Base-by-base conservation (phyloP, 2,329 filamentous ascomycete genomes). In the Penicillium crustosum region DNA sequence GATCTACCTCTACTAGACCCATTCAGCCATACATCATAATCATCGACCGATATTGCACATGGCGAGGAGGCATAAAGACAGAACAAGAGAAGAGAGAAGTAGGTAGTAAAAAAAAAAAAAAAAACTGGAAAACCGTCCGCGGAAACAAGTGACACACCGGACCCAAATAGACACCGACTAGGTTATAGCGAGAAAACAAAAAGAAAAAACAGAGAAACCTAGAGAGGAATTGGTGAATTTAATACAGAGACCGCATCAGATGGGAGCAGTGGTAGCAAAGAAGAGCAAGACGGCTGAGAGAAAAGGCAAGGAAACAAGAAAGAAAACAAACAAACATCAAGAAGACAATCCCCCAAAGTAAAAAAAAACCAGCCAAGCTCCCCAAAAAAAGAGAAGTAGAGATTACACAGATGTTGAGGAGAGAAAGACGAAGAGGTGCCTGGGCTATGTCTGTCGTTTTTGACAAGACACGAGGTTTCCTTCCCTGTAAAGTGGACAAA, bases 321-420 rank as follows among this genome's bases (percentile, higher is more conserved):
- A 58, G 43, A 60, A 53, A 58, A 61, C 44, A 55, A 62, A 21
- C 12, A 61, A 66, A 61, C 58, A 53, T 54, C 58, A 65, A 59
- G 27, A 38, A 58, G 38, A 57, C 61, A 64, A 54, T 62, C 56
- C 62, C 61, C 65, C 62, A 52, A 41, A 55, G 38, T 53, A 64
- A 65, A 53, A 49, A 48, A 58, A 68, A 70, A 60, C 70, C 71
- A 73, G 66, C 71, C 72, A 72, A 71, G 65, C 69, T 68, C 73
- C 72, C 70, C 15, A 27, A 49, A 66, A 63, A 62, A 67, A 71
- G 69, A 75, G 49, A 52, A 33, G 72, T 72, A 74, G 68, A 75
- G 71, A 75, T 73, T 75, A 75, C 73, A 75, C 70, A 70, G 65
- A 69, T 68, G 66, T 70, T 66, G 68, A 66, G 63, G 64, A 68